These are phyloP conservation scores for Penicillium lividum DNA, from an alignment of 495 filamentous ascomycete species.

Conservation along the genomic window DNA sequence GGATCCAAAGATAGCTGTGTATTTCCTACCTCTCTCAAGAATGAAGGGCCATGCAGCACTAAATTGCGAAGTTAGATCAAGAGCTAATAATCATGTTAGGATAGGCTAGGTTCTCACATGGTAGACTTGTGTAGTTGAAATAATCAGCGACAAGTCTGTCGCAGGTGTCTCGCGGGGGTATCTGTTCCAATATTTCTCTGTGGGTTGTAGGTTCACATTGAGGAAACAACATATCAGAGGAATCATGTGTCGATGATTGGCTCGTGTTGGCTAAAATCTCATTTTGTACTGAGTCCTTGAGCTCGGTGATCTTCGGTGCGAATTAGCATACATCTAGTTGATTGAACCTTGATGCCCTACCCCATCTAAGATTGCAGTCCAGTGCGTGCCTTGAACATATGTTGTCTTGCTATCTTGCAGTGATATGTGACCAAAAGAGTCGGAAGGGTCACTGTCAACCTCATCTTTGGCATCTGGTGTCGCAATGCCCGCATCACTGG, in stretches of 20 bases:
- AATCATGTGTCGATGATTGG: background rate
- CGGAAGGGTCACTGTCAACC: slow-evolving; percentile 1
- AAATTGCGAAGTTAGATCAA: background rate
- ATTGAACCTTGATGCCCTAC: slow-evolving; percentile 15
- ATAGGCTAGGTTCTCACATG: slow-evolving; percentile 2
- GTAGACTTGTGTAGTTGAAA: slow-evolving; percentile 9
- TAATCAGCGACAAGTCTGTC: slow-evolving; percentile 21
- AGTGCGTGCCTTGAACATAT: slow-evolving; percentile 33
- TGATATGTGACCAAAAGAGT: slow-evolving; percentile 16
- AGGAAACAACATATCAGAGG: slow-evolving; percentile 12
- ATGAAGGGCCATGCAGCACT: slow-evolving; percentile 22
- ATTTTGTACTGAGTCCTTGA: slow-evolving; percentile 73
- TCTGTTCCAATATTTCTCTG: slow-evolving; percentile 15
- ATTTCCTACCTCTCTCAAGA: slow-evolving; percentile 18
- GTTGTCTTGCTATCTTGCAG: slow-evolving; percentile 16
- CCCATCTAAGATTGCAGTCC: slow-evolving; percentile 32
- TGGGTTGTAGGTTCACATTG: slow-evolving; percentile 5
- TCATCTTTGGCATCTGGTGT: background rate
- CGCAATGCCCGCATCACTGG: background rate
- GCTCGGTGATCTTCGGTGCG: slow-evolving; percentile 65
- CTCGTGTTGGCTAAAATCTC: slow-evolving; percentile 33
- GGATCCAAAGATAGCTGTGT: background rate
- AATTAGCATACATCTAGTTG: background rate
- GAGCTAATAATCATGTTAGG: background rate
- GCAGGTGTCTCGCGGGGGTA: slow-evolving; percentile 12